These are phyloP conservation scores for Pichia sp. DNA, from an alignment of 1,139 yeast genomes.

Conservation along the genomic window DNA sequence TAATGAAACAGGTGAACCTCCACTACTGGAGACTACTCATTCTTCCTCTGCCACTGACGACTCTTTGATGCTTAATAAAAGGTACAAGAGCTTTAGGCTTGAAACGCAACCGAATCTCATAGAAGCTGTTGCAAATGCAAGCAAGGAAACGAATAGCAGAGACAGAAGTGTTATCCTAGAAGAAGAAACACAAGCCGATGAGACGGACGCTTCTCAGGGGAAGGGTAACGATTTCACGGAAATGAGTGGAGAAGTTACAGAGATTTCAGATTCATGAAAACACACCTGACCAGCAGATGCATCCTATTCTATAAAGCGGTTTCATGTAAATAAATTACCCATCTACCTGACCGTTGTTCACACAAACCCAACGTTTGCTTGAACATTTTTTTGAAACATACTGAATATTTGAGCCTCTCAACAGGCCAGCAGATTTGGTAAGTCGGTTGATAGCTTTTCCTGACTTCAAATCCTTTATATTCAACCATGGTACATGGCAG, in stretches of 20 bases:
- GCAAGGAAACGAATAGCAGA: no score
- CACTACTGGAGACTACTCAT: neutral
- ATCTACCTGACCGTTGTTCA: neutral
- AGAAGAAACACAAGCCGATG: constrained; percentile 14
- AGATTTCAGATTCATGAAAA: neutral
- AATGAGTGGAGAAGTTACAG: constrained; percentile 2
- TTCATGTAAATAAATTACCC: neutral
- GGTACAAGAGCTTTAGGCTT: neutral
- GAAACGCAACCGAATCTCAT: no score
- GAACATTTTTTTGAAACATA: constrained; percentile 14
- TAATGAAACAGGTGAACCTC: neutral
- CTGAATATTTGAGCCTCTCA: constrained; percentile 16
- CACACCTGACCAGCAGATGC: neutral
- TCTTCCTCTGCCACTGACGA: constrained; percentile 1
- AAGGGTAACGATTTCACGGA: neutral
- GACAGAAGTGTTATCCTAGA: neutral
- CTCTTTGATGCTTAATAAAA: constrained; percentile 27
- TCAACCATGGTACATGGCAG: constrained; percentile 17
- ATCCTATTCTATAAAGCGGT: neutral
- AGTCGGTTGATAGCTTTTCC: constrained; percentile 13
- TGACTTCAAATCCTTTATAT: constrained; percentile 13
- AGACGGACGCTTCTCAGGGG: constrained; percentile 2
- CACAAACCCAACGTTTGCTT: constrained; percentile 13
- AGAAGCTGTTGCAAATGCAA: no score
- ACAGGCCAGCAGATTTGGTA: constrained; percentile 12